Percentiles rank a stretch among this genome's conserved stretches.
These are phyloP conservation scores for Gossypium raimondii DNA, from an alignment of 345 rosid genomes.

Conservation along the genomic window DNA sequence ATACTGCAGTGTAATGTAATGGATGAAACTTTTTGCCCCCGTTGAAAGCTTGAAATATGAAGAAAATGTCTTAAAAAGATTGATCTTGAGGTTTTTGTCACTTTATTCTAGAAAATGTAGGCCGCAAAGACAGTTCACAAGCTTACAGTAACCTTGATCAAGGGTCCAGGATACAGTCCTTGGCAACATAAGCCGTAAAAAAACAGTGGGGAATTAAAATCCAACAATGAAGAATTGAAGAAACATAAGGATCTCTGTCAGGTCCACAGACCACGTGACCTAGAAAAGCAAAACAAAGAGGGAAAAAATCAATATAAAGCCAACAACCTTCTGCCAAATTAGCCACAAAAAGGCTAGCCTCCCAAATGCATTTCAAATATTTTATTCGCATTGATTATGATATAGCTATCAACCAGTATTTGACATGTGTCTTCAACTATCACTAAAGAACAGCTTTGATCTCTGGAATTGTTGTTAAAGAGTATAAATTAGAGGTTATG, in stretches of 20 bases:
- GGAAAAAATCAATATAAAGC: too few species aligned
- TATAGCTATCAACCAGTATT: not conserved
- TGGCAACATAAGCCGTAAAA: not conserved
- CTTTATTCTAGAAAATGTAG: conserved; percentile 12
- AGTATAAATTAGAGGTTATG: conserved; percentile 33
- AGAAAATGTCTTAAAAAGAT: not conserved
- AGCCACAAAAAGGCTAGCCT: too few species aligned
- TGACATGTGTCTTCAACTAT: not conserved
- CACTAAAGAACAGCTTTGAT: not conserved
- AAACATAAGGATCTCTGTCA: too few species aligned
- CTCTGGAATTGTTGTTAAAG: not conserved
- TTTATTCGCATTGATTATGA: not conserved
- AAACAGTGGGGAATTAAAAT: not conserved
- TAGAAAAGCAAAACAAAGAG: too few species aligned
- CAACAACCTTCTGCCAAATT: too few species aligned
- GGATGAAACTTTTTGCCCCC: not conserved
- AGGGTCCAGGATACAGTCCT: not conserved
- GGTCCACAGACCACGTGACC: too few species aligned
- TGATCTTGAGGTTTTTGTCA: conserved; percentile 15
- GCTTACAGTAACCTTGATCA: conserved; percentile 15
- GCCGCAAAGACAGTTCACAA: conserved; percentile 19
- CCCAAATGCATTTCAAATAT: not conserved
- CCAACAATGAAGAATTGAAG: too few species aligned
- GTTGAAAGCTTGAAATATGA: not conserved
- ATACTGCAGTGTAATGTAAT: not conserved